A percentile compares a stretch with the other conserved stretches of the same genome.
These are phyloP conservation scores for Vigna unguiculata DNA, from an alignment of 306 rosid genomes.

Conservation along the genomic window DNA sequence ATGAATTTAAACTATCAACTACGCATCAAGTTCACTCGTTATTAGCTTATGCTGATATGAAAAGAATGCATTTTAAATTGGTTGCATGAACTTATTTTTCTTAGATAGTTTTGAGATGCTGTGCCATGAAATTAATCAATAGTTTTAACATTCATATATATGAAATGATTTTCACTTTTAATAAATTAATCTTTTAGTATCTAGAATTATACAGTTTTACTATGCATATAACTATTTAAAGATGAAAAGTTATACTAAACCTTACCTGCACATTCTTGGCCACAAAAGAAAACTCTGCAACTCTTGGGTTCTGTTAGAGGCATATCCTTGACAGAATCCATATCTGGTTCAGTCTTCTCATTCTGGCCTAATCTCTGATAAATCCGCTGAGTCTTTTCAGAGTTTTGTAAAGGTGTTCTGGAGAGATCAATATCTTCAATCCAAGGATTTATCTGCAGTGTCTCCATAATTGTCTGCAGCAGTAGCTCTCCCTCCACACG, in stretches of 20 bases:
- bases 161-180: neutral
- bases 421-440: slow-evolving; percentile 89
- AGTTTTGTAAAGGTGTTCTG: slow-evolving; percentile 78
- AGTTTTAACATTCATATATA: neutral
- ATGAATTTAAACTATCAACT: slow-evolving; percentile 30
- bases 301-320: slow-evolving; percentile 86
- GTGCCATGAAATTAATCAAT: slow-evolving; percentile 11
- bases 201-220: neutral
- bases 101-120: neutral
- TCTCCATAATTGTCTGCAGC: slow-evolving; percentile 77
- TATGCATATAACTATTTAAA: neutral
- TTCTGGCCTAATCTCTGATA: slow-evolving; percentile 87
- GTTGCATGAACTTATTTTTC: slow-evolving; percentile 20
- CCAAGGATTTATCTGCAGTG: slow-evolving; percentile 91
- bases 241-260: slow-evolving; percentile 1
- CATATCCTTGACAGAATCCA: slow-evolving; percentile 84
- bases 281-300: slow-evolving; percentile 92
- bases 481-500: slow-evolving; percentile 81
- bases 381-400: slow-evolving; percentile 70
- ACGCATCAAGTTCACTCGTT: slow-evolving; percentile 6
- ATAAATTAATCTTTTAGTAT: neutral
- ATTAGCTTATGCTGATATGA: slow-evolving; percentile 23
- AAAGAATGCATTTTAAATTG: slow-evolving; percentile 23
- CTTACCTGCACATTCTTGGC: slow-evolving; percentile 90
- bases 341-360: slow-evolving; percentile 82